Evolutionary conservation across 768 basidiomycete species (phyloP), one percentile per base, ranked within the genome.

Genomic region (Mycena latifolia): DNA sequence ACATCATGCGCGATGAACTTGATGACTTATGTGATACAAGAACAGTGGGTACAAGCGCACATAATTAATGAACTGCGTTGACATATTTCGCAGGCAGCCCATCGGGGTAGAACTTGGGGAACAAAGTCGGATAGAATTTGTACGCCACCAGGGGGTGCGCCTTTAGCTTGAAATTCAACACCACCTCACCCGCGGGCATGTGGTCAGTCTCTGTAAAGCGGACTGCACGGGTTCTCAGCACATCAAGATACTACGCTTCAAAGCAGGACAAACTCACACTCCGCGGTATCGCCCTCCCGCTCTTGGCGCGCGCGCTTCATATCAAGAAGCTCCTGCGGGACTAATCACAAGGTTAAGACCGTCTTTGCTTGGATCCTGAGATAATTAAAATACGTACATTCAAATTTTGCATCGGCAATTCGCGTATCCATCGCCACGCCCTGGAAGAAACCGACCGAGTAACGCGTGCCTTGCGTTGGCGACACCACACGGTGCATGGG

Each of bases 71-170:
- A 24, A 46, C 45, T 14, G 24, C n/a, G 22, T 46, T 25, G 6
- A 20, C 45, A 25, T 46, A 46, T 46, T 29, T 51, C n/a, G 76
- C 72, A n/a, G 85, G 85, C 28, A 84, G 68, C n/a, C 86, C 87
- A 31, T 82, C 56, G 0, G 87, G 86, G 74, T 86, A 88, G 64
- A 84, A 81, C 27, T 82, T 74, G 63, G 76, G 75, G 75, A 86
- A 89, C 53, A 86, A 70, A 28, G 81, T 80, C 2, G 88, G 87
- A 60, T 88, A 88, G 67, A 86, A 85, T 33, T 78, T 78, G 70
- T 83, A 72, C 25, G 80, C 87, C 52, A 86, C 86, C 63, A 88
- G 84, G 0, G 87, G 86, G 61, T 88, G 87, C 55, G 86, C 87
- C 79, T 85, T 88, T 59, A 88, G 71, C 6, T 88, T 83, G 0